A percentile compares a stretch with the other conserved stretches of the same genome.
Conservation (phyloP, 148 eudicot species). For the Fallopia convolvulus region DNA sequence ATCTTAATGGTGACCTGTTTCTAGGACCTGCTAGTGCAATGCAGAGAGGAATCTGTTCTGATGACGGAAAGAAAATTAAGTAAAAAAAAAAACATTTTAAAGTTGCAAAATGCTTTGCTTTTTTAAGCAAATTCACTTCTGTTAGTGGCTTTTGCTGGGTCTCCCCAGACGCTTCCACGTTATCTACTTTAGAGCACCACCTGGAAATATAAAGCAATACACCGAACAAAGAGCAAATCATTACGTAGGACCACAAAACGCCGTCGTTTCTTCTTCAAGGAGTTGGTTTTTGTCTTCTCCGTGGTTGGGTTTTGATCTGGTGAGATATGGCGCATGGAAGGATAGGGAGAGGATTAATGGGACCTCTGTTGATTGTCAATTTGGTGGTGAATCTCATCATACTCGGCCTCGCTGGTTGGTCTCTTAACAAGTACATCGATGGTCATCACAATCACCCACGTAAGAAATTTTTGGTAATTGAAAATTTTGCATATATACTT, state of each 20-base stretch:
- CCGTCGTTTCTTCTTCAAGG: background rate
- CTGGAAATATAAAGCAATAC: background rate
- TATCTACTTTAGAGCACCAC: background rate
- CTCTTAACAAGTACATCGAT: constrained; percentile 61
- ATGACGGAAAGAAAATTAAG: no score
- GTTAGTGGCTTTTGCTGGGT: background rate
- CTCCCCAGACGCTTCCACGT: constrained; percentile 3
- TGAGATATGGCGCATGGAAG: constrained; percentile 38
- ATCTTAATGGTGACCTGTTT: background rate
- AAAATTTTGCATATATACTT: no score
- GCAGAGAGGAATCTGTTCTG: background rate
- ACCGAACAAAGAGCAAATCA: background rate
- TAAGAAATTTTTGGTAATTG: constrained; percentile 12
- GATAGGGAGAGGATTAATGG: constrained; percentile 45
- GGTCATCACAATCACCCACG: constrained; percentile 67
- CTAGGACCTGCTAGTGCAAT: background rate
- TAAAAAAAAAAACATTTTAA: no score
- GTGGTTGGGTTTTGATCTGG: background rate
- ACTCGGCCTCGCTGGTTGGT: constrained; percentile 62
- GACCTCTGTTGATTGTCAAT: constrained; percentile 38
- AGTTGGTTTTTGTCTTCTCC: background rate
- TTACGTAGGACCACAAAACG: background rate
- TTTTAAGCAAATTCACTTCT: no score
- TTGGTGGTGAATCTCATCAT: constrained; percentile 40
- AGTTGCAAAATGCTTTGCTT: background rate